A percentile compares a stretch with the other conserved stretches of the same genome.
Conservation (phyloP, 2,329 filamentous ascomycete species). For the Apiospora malaysiana region DNA sequence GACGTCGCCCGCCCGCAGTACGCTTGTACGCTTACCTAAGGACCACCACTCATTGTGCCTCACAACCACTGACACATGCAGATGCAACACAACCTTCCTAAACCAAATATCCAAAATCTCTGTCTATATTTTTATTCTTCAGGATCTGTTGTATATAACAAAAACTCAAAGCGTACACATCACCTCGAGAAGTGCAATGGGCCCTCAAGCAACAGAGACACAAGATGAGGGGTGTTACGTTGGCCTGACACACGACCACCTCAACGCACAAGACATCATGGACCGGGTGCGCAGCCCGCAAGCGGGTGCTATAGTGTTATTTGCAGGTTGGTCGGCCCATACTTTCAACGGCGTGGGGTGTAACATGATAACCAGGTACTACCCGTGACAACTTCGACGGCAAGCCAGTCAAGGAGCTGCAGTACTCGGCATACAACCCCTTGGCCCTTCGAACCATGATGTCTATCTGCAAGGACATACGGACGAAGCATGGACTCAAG, state of each 20-base stretch:
- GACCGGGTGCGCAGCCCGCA: conserved; percentile 73
- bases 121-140: neutral
- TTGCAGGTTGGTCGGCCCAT: conserved; percentile 62
- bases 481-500: conserved; percentile 66
- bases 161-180: too few species aligned
- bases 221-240: conserved; percentile 63
- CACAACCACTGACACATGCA: neutral
- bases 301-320: conserved; percentile 78
- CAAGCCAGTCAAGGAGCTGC: conserved; percentile 74
- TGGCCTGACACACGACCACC: conserved; percentile 66
- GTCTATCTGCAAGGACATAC: conserved; percentile 64
- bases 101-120: neutral
- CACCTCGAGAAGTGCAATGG: conserved; percentile 28
- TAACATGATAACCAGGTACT: conserved; percentile 59
- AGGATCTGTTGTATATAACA: neutral
- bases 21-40: conserved; percentile 4
- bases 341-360: neutral
- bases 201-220: conserved; percentile 45
- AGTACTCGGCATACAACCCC: conserved; percentile 76
- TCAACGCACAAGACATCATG: conserved; percentile 65
- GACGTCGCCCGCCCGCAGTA: too few species aligned
- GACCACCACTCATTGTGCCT: neutral
- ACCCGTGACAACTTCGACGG: conserved; percentile 77
- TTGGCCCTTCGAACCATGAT: conserved; percentile 74
- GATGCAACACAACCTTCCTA: conserved; percentile 26